Conservation (phyloP, 2,329 filamentous ascomycete species). For the Chalaropsis thielavioides region DNA sequence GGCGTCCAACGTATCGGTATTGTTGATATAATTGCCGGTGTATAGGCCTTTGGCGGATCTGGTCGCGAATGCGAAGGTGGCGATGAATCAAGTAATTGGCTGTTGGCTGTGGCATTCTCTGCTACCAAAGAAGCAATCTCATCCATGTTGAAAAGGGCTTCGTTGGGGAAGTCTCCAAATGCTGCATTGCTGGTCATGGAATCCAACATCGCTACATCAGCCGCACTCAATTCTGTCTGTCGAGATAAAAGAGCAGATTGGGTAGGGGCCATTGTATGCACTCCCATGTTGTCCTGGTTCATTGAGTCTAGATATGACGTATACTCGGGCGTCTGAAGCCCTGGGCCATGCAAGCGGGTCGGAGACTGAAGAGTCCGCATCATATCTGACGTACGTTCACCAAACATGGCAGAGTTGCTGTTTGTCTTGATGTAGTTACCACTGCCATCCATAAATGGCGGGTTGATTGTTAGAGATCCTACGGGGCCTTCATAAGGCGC, state of each 20-base stretch:
- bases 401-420: not conserved
- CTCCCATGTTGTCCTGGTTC: too few species aligned
- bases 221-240: not conserved
- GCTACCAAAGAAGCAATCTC: conserved; percentile 20
- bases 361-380: not conserved
- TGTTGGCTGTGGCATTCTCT: conserved; percentile 19
- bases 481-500: not conserved
- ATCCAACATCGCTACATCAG: not conserved
- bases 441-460: not conserved
- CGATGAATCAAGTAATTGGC: not conserved
- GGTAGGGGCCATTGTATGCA: not conserved
- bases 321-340: not conserved
- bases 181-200: not conserved
- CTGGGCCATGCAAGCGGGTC: not conserved
- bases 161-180: conserved; percentile 6
- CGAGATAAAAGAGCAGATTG: not conserved
- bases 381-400: not conserved
- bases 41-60: not conserved
- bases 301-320: not conserved
- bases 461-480: not conserved
- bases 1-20: conserved; percentile 1
- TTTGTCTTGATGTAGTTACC: not conserved
- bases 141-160: conserved; percentile 10
- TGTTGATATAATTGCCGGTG: not conserved
- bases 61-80: not conserved